phyloP scores from a whole-genome alignment of 257 asterid genomes.

The Cruciata laevipes region DNA sequence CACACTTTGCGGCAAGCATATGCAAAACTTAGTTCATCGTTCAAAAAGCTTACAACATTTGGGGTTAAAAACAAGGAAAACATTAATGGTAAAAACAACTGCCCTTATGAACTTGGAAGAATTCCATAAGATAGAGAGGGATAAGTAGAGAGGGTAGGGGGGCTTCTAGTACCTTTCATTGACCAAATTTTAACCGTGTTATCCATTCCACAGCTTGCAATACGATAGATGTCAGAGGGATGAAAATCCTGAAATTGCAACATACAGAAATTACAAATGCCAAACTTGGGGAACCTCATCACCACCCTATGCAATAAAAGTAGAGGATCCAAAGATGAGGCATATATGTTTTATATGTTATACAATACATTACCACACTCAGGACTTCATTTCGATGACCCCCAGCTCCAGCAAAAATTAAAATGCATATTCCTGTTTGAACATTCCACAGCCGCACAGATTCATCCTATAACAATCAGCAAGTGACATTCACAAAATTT shows the following conservation, averaged over 20 bases:
- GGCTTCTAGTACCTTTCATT: constrained; percentile 57
- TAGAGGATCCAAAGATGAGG: background rate
- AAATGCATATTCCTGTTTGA: constrained; percentile 94
- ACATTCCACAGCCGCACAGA: constrained; percentile 97
- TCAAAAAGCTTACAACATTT: background rate
- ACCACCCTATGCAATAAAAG: background rate
- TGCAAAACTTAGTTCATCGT: background rate
- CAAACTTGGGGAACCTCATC: constrained; percentile 4
- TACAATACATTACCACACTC: constrained; percentile 61
- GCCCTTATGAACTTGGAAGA: background rate
- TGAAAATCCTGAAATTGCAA: constrained; percentile 67
- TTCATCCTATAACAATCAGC: constrained; percentile 58
- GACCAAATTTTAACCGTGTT: constrained; percentile 97
- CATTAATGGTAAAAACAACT: background rate
- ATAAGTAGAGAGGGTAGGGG: background rate
- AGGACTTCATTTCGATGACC: constrained; percentile 99
- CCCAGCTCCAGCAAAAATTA: constrained; percentile 98
- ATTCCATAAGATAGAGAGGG: background rate
- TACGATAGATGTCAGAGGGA: constrained; percentile 85
- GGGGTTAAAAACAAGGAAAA: background rate
- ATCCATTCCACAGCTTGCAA: constrained; percentile 99
- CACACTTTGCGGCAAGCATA: background rate
- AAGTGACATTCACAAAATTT: background rate
- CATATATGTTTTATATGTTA: background rate
- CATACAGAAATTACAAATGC: background rate